phyloP scores from a whole-genome alignment of 2,329 filamentous ascomycete species.

The Verticillium isaacii region DNA sequence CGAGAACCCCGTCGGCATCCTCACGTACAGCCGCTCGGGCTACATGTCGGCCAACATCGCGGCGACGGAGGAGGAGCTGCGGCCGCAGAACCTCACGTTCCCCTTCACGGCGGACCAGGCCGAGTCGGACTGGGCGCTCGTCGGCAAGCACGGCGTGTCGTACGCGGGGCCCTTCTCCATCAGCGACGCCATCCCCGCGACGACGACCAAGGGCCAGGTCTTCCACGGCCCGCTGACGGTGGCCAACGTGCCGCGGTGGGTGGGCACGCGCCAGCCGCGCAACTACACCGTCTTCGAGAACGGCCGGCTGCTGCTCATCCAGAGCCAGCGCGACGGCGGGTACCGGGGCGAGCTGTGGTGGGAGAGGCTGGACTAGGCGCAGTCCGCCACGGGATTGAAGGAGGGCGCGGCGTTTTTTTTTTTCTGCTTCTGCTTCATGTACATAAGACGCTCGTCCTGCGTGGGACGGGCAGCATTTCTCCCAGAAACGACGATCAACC shows the following conservation, averaged over 20 bases:
- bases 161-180: slow-evolving; percentile 20
- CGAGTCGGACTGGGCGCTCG: slow-evolving; percentile 20
- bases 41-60: slow-evolving; percentile 22
- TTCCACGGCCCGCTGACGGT: slow-evolving; percentile 20
- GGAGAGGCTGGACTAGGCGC: slow-evolving; percentile 9
- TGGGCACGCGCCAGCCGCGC: slow-evolving; percentile 13
- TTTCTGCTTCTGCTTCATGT: too few species aligned
- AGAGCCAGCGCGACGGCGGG: slow-evolving; percentile 7
- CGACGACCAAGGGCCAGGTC: slow-evolving; percentile 14
- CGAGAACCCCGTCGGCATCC: slow-evolving; percentile 15
- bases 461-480: background rate
- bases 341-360: slow-evolving; percentile 12
- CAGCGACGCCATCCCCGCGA: slow-evolving; percentile 15
- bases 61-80: slow-evolving; percentile 18
- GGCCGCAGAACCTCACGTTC: slow-evolving; percentile 17
- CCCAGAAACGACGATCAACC: background rate
- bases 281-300: slow-evolving; percentile 15
- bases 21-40: slow-evolving; percentile 19
- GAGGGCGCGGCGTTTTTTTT: too few species aligned
- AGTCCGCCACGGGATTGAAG: too few species aligned
- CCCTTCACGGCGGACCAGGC: slow-evolving; percentile 15
- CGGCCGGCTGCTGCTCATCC: slow-evolving; percentile 6
- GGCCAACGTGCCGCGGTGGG: slow-evolving; percentile 19
- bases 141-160: slow-evolving; percentile 19
- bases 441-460: background rate